phyloP scores from a whole-genome alignment of 2,329 filamentous ascomycete species.

The Aureobasidium melanogenum region DNA sequence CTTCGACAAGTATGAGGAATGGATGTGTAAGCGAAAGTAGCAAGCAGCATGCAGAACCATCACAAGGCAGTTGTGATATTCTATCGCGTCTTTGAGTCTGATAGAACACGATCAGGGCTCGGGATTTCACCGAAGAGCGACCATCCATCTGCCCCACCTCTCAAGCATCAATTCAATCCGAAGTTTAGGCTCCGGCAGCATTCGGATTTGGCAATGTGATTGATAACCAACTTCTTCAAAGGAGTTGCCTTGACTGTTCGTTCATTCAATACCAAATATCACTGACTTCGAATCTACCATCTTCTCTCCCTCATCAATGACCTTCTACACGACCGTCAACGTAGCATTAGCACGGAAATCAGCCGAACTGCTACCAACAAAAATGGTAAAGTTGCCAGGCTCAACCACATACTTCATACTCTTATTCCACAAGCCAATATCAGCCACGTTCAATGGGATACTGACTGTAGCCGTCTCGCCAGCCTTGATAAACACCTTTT shows the following conservation, averaged over 20 bases:
- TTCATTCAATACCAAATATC: background rate
- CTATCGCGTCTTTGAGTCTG: background rate
- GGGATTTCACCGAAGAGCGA: background rate
- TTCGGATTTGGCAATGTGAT: background rate
- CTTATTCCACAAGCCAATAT: slow-evolving; percentile 48
- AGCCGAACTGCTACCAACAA: slow-evolving; percentile 50
- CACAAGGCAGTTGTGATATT: too few relatives aligned
- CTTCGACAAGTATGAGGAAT: too few relatives aligned
- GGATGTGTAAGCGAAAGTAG: too few relatives aligned
- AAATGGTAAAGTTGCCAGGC: slow-evolving; percentile 56
- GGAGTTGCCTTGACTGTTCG: background rate
- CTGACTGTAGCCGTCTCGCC: slow-evolving; percentile 48
- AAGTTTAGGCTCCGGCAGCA: background rate
- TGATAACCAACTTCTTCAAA: background rate
- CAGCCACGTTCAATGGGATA: slow-evolving; percentile 42
- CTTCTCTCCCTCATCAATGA: background rate
- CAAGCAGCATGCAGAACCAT: too few relatives aligned
- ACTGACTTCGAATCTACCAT: background rate
- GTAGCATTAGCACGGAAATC: slow-evolving; percentile 49
- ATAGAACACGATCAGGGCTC: background rate
- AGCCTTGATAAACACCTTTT: slow-evolving; percentile 53
- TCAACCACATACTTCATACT: slow-evolving; percentile 66
- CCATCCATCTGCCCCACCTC: background rate
- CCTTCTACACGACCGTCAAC: slow-evolving; percentile 38
- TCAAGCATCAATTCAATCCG: background rate